A percentile compares a stretch with the other conserved stretches of the same genome.
Evolutionary conservation across 2,329 filamentous ascomycete species (phyloP).

Genomic region (Nemania abortiva): DNA sequence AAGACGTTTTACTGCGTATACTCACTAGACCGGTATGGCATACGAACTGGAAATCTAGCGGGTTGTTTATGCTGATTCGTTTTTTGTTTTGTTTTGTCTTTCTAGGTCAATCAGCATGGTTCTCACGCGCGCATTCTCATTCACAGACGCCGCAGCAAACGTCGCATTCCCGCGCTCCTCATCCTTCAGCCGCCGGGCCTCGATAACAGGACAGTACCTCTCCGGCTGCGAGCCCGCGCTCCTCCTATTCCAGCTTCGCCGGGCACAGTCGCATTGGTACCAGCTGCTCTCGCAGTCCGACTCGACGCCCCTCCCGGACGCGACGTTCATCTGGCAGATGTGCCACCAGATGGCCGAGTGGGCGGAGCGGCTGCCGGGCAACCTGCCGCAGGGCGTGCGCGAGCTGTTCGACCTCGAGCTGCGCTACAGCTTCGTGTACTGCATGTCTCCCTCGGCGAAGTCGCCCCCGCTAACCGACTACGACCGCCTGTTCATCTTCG

Average conservation of each 20-base stretch:
- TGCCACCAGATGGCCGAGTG: slow-evolving; percentile 83
- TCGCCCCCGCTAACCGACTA: slow-evolving; percentile 80
- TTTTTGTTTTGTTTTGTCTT: neutral
- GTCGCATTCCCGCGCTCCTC: slow-evolving; percentile 77
- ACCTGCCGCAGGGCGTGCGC: slow-evolving; percentile 72
- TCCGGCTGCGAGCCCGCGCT: slow-evolving; percentile 76
- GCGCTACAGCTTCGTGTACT: slow-evolving; percentile 91
- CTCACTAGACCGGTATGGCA: slow-evolving; percentile 80
- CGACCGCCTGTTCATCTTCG: slow-evolving; percentile 84
- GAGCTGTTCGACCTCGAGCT: slow-evolving; percentile 88
- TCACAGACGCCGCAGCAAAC: slow-evolving; percentile 87
- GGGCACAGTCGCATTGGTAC: slow-evolving; percentile 89
- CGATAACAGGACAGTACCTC: slow-evolving; percentile 59
- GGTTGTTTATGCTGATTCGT: slow-evolving; percentile 17
- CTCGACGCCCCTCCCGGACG: slow-evolving; percentile 73
- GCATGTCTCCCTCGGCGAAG: slow-evolving; percentile 82
- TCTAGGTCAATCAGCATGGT: slow-evolving; percentile 80
- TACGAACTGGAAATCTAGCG: too few relatives aligned
- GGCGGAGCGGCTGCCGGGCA: slow-evolving; percentile 79
- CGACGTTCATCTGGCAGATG: slow-evolving; percentile 80
- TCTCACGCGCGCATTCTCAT: slow-evolving; percentile 88
- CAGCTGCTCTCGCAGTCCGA: slow-evolving; percentile 87
- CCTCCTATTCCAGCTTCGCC: slow-evolving; percentile 84
- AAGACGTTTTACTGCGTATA: slow-evolving; percentile 93
- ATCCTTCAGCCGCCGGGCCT: slow-evolving; percentile 57